Conservation (phyloP, 2,329 filamentous ascomycete genomes). For the Ophiostoma australiae region DNA sequence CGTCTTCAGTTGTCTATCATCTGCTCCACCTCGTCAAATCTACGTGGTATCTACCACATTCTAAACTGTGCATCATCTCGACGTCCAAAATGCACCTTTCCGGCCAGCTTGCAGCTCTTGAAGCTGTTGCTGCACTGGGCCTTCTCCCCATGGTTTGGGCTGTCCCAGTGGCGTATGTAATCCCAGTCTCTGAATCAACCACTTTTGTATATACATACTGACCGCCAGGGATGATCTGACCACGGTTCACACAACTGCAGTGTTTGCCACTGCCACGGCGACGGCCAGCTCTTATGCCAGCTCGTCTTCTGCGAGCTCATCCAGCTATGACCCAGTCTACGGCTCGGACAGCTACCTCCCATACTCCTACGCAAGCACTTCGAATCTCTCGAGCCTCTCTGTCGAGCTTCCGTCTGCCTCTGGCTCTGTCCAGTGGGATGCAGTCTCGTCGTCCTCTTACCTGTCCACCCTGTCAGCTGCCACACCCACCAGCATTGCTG, state of each 20-base stretch:
- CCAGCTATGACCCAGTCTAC: background rate
- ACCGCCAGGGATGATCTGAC: background rate
- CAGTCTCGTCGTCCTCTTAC: background rate
- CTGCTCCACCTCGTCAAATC: background rate
- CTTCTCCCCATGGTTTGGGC: background rate
- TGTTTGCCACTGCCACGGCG: background rate
- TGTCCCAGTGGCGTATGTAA: conserved; percentile 11
- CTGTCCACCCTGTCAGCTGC: background rate
- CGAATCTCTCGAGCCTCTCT: background rate
- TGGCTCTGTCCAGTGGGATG: background rate
- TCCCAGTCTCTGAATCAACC: too few species aligned
- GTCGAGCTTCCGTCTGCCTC: background rate
- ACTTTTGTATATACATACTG: background rate
- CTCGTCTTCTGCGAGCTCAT: background rate
- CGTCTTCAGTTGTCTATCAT: too few species aligned
- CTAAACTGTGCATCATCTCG: background rate
- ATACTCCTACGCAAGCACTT: conserved; percentile 1
- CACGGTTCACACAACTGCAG: background rate
- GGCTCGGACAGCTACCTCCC: background rate
- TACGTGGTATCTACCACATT: background rate
- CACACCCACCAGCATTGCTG: background rate
- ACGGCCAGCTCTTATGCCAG: background rate
- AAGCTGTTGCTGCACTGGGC: background rate
- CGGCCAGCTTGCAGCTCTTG: conserved; percentile 11
- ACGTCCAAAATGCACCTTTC: conserved; percentile 10